Evolutionary conservation across 768 basidiomycete species (phyloP), one percentile per base, ranked within the genome.

Genomic region (Psilocybe tampanensis): DNA sequence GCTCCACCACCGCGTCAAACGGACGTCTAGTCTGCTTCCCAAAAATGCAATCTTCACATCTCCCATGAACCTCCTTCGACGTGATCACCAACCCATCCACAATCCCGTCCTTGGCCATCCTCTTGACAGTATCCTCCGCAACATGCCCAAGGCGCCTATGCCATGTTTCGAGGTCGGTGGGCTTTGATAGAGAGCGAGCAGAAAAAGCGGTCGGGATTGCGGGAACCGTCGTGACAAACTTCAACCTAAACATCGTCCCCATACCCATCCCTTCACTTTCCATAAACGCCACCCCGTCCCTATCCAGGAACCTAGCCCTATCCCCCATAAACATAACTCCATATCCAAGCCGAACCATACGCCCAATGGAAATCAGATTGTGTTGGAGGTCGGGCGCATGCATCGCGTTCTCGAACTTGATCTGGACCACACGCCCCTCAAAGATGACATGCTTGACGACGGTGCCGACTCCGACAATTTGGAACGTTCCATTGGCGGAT

Each of bases 91-190:
- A 41, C 0, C 73, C 69, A 11, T 62, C 49, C 1, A 74, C 70
- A 4, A 69, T 33, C 0, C 55, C 53, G 41, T 55, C 52, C 17
- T 17, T 48, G 3, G 52, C 24, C 60, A 69, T 56, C 1, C 52
- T 26, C 1, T 43, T 13, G 4, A 74, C 60, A 0, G 43, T 22
- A 3, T 47, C 45, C 2, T 64, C 56, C 0, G 57, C 56, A 0
- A 58, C 56, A 52, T 75, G 71, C 0, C 63, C 68, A 39, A 74
- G 56, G 2, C 66, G 44, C 4, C 60, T 55, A 55, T 74, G 73
- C 69, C 68, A 71, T 0, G 54, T 59, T 1, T 60, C 65, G 21
- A 71, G 32, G 36, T 63, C 59, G 0, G 55, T 58, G 1, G 66
- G 65, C 12, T 36, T 47, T 5, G 47, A 29, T 2, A 55, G 33